Conservation (phyloP, 2,329 filamentous ascomycete species). For the Neonectria ditissima region DNA sequence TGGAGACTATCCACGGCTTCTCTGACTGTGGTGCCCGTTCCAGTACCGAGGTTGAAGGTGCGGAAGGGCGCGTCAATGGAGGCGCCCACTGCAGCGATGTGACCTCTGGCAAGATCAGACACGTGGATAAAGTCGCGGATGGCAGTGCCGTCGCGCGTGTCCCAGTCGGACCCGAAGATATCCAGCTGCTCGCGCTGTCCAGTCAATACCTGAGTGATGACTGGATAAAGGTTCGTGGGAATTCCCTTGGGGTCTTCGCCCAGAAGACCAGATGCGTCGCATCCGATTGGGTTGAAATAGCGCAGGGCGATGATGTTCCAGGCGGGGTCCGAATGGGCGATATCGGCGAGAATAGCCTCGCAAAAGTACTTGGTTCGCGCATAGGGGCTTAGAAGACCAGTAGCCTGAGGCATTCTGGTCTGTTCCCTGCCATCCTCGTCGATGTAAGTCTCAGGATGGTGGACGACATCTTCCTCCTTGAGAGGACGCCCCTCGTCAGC, state of each 20-base stretch:
- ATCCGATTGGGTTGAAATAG: constrained; percentile 77
- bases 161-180: constrained; percentile 74
- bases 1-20: constrained; percentile 57
- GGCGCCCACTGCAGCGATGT: constrained; percentile 68
- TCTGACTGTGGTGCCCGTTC: constrained; percentile 57
- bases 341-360: constrained; percentile 73
- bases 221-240: constrained; percentile 73
- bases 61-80: constrained; percentile 49
- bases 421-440: constrained; percentile 54
- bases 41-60: constrained; percentile 60
- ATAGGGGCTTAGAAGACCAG: constrained; percentile 73
- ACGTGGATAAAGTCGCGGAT: constrained; percentile 78
- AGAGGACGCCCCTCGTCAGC: constrained; percentile 63
- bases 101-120: constrained; percentile 72
- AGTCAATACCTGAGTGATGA: constrained; percentile 71
- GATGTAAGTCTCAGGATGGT: constrained; percentile 58
- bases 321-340: constrained; percentile 68
- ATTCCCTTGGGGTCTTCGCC: constrained; percentile 72
- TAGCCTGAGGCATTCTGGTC: constrained; percentile 35
- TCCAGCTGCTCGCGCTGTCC: constrained; percentile 64
- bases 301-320: constrained; percentile 74
- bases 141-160: constrained; percentile 73
- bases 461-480: constrained; percentile 56
- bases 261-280: constrained; percentile 71
- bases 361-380: constrained; percentile 76